Evolutionary conservation across 805 yeast species (phyloP), one percentile per base, ranked within the genome.

Genomic region (Ogataea nonfermentans): DNA sequence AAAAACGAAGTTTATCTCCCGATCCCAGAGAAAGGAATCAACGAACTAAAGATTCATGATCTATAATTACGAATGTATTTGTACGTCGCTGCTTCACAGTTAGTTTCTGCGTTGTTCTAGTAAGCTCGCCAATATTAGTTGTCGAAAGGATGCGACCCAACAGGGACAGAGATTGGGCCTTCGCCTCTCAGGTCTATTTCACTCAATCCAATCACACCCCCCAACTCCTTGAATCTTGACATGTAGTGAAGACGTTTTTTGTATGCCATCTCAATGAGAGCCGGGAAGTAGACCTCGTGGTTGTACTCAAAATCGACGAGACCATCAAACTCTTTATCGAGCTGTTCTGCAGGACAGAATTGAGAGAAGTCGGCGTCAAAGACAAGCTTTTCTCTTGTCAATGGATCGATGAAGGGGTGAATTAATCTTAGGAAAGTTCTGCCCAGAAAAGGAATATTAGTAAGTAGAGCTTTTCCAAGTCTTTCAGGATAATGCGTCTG

Each of bases 401-500:
- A 66, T 8, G 99, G 97, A 59, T 93, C 99, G 49, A 93, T 93
- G 61, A 93, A 93, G 4, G 99, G 99, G 54, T 86, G 87, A 48
- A 91, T 90, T 47, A 93, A 67, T 66, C 85, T 90, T 51, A 93
- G 68, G 55, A 93, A 93, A 8, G 96, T 81, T 86, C 95, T 85
- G 6, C 90, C 98, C 40, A 90, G 65, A 77, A 93, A 85, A 10
- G 98, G 98, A 49, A 93, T 89, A 63, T 93, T 91, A 34, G 95
- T 86, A 38, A 93, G 71, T 33, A 90, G 71, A 0, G 97, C 97
- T 58, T 82, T 84, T 27, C 99, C 99, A 44, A 93, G 71, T 55
- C 99, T 77, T 62, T 93, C 99, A 4, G 99, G 99, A 61, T 93
- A 93, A 63, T 93, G 99, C 9, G 95, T 89, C 66, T 93, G 99